A percentile compares a stretch with the other conserved stretches of the same genome.
phyloP scores from a whole-genome alignment of 352 stramenopile genomes.

The Pythium sp. region DNA sequence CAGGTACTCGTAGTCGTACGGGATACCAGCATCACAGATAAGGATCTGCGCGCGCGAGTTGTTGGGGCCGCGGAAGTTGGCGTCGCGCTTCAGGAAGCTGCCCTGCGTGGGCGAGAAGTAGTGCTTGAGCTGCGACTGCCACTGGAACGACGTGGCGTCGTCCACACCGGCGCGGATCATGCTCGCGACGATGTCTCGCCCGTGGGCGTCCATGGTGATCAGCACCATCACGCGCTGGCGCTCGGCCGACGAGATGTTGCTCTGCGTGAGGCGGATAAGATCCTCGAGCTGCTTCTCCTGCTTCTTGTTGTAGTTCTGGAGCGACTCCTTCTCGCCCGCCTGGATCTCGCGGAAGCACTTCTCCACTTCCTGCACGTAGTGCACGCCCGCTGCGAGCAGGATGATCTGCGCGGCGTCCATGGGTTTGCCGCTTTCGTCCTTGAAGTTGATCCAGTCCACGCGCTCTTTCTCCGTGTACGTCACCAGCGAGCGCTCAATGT shows the following conservation, averaged over 20 bases:
- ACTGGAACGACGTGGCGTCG: constrained; percentile 88
- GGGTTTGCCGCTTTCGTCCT: constrained; percentile 83
- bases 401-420: constrained; percentile 96
- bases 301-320: constrained; percentile 90
- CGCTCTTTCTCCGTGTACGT: constrained; percentile 90
- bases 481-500: constrained; percentile 91
- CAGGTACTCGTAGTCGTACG: constrained; percentile 97
- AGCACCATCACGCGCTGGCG: constrained; percentile 94
- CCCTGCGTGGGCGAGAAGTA: constrained; percentile 88
- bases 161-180: constrained; percentile 91
- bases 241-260: constrained; percentile 90
- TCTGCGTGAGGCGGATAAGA: constrained; percentile 91
- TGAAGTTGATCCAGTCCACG: constrained; percentile 96
- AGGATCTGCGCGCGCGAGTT: constrained; percentile 82
- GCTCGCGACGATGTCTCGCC: constrained; percentile 94
- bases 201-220: constrained; percentile 96
- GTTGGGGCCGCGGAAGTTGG: constrained; percentile 79
- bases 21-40: constrained; percentile 92
- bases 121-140: constrained; percentile 96
- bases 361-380: constrained; percentile 94
- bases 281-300: constrained; percentile 93
- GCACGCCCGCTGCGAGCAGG: constrained; percentile 88
- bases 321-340: constrained; percentile 75
- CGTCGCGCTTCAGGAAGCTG: constrained; percentile 90
- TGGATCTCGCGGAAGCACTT: constrained; percentile 75